These are phyloP conservation scores for Yamadazyma blattariae DNA, from an alignment of 1,139 yeast genomes.

Conservation along the genomic window DNA sequence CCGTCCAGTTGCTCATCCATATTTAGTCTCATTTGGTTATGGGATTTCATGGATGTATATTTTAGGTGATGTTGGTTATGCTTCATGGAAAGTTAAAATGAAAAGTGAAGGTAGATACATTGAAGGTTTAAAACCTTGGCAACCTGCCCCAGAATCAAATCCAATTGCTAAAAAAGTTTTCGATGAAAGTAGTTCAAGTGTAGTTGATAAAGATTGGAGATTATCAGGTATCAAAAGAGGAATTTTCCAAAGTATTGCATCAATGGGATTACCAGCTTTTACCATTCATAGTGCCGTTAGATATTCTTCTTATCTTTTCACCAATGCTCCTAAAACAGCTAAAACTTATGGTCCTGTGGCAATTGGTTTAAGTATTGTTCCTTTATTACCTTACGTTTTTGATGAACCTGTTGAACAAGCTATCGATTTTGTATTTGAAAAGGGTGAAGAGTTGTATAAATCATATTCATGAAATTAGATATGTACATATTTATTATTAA, in stretches of 20 bases:
- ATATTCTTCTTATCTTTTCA: conserved; percentile 59
- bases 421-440: conserved; percentile 61
- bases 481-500: conserved; percentile 1
- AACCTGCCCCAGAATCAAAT: conserved; percentile 39
- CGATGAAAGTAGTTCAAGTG: conserved; percentile 20
- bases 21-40: conserved; percentile 61
- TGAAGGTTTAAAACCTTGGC: conserved; percentile 72
- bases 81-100: conserved; percentile 72
- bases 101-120: conserved; percentile 63
- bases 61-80: conserved; percentile 74
- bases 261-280: conserved; percentile 86
- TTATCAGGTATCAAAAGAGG: conserved; percentile 66
- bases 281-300: conserved; percentile 80
- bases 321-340: conserved; percentile 40
- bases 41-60: conserved; percentile 77
- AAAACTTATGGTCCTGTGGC: conserved; percentile 76
- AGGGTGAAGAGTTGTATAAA: conserved; percentile 44
- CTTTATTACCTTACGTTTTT: conserved; percentile 72
- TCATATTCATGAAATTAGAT: no score
- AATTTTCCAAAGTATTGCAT: conserved; percentile 74
- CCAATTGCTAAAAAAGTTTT: conserved; percentile 36
- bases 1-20: conserved; percentile 78
- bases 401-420: conserved; percentile 81
- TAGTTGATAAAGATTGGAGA: conserved; percentile 60
- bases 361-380: conserved; percentile 73